phyloP scores from a whole-genome alignment of 306 rosid species.

The Cicer chorassanicum region DNA sequence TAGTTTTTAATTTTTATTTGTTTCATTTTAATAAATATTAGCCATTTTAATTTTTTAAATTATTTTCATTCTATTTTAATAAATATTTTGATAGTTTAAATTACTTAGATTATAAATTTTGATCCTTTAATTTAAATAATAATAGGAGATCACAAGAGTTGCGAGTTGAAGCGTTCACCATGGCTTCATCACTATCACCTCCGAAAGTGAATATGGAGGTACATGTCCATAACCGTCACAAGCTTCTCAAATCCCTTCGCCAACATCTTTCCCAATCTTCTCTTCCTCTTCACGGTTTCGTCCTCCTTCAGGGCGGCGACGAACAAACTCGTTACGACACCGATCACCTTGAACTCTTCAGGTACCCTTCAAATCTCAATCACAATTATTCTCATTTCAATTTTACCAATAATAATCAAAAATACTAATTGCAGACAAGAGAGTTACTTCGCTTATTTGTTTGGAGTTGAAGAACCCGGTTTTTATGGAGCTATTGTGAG shows the following conservation, averaged over 20 bases:
- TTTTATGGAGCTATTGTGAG: conserved; percentile 89
- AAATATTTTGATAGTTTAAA: too few relatives aligned
- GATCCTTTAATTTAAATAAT: too few relatives aligned
- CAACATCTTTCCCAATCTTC: conserved; percentile 57
- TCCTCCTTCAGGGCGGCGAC: conserved; percentile 90
- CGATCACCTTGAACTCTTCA: conserved; percentile 84
- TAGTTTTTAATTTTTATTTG: too few relatives aligned
- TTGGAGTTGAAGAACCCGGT: conserved; percentile 86
- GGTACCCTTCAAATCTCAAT: conserved; percentile 45
- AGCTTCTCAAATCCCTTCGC: conserved; percentile 64
- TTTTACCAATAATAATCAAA: not conserved
- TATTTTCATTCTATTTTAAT: too few relatives aligned
- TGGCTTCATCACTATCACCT: conserved; percentile 55
- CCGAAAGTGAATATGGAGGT: conserved; percentile 64
- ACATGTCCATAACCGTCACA: conserved; percentile 61
- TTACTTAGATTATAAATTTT: too few relatives aligned
- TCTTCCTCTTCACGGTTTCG: conserved; percentile 72
- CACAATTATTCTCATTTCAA: not conserved
- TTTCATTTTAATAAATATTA: too few relatives aligned
- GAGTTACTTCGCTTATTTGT: conserved; percentile 92
- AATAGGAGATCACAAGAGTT: not conserved
- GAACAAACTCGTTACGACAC: conserved; percentile 88
- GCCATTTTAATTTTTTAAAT: too few relatives aligned
- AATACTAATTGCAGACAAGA: conserved; percentile 65
- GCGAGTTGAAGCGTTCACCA: conserved; percentile 21